These are phyloP conservation scores for Curvularia sp. DNA, from an alignment of 2,329 filamentous ascomycete species.

Conservation along the genomic window DNA sequence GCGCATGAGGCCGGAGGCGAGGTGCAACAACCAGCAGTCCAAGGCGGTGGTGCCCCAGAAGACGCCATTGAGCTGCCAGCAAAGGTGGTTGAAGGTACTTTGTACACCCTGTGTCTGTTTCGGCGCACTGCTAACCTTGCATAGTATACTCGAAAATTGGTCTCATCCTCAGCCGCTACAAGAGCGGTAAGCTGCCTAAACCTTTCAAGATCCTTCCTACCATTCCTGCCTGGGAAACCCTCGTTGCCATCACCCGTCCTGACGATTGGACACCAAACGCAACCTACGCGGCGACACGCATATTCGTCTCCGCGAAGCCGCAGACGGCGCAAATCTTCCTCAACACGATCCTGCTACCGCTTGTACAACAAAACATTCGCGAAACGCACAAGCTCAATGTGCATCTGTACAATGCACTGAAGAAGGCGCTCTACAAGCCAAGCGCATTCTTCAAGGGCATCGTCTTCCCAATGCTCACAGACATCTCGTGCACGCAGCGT, in stretches of 20 bases:
- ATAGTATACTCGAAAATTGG: conserved; percentile 89
- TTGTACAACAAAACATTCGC: conserved; percentile 91
- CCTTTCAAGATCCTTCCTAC: conserved; percentile 97
- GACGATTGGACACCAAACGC: conserved; percentile 81
- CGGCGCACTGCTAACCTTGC: conserved; percentile 16
- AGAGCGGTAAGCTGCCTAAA: conserved; percentile 95
- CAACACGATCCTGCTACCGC: conserved; percentile 84
- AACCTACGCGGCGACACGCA: conserved; percentile 85
- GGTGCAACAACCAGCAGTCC: conserved; percentile 54
- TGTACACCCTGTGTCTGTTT: background rate
- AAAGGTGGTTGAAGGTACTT: conserved; percentile 78
- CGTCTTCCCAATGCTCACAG: conserved; percentile 85
- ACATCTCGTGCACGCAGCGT: conserved; percentile 86
- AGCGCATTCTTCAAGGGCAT: conserved; percentile 97
- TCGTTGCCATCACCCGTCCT: conserved; percentile 83
- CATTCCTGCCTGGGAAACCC: conserved; percentile 88
- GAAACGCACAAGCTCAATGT: conserved; percentile 96
- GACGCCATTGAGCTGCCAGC: conserved; percentile 86
- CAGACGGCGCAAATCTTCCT: conserved; percentile 83
- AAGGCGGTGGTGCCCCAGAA: conserved; percentile 68
- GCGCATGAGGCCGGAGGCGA: conserved; percentile 77
- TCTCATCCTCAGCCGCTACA: conserved; percentile 87
- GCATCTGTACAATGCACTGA: conserved; percentile 91
- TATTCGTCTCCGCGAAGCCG: conserved; percentile 88
- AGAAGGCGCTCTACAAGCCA: conserved; percentile 92